Base-by-base conservation (phyloP, 1,139 yeast genomes). In the Suhomyces bribrorum region DNA sequence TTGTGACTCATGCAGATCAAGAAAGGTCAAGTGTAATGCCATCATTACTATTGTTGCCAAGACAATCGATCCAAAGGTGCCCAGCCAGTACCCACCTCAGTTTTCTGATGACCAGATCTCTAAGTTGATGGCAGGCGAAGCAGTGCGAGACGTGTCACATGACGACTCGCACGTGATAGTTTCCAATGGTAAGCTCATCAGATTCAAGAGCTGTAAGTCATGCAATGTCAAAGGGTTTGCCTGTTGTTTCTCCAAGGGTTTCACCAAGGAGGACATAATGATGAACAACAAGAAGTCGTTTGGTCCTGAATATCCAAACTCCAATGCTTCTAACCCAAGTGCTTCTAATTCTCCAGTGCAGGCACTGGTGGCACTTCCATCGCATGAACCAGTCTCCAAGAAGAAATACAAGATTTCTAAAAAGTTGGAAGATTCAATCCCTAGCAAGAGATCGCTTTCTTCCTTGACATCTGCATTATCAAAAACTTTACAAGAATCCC, bases 11-110 rank as follows among this genome's bases (percentile, higher is more conserved):
- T 84, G 92, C 57, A 68, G 89, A 37, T 57, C 75, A n/a, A 72
- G 87, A 44, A 84, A 84, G 59, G 85, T 83, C 43, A 84, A 82
- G 59, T 84, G 92, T 61, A 81, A 83, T 53, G 87, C 90, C 2
- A 81, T 75, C 48, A 79, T 83, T 31, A 32, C 42, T 16, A 45
- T 50, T n/a, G 34, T 50, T 14, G 12, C 36, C 32, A 47, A 43
- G 38, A 7, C 38, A 5, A 11, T 40, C 28, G 37, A 42, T 18
- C 20, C 27, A 9, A 9, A 22, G 13, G 44, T 39, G 17, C 23
- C 38, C 15, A 6, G 23, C 5, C 37, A 31, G 29, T 34, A 27
- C 36, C 34, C 37, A 5, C n/a, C 17, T 11, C 29, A 32, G 18
- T 28, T 33, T 29, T 14, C 31, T n/a, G 17, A 25, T 4, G 32